Evolutionary conservation across 805 yeast genomes (phyloP).

Genomic region (Yarrowia sp.): DNA sequence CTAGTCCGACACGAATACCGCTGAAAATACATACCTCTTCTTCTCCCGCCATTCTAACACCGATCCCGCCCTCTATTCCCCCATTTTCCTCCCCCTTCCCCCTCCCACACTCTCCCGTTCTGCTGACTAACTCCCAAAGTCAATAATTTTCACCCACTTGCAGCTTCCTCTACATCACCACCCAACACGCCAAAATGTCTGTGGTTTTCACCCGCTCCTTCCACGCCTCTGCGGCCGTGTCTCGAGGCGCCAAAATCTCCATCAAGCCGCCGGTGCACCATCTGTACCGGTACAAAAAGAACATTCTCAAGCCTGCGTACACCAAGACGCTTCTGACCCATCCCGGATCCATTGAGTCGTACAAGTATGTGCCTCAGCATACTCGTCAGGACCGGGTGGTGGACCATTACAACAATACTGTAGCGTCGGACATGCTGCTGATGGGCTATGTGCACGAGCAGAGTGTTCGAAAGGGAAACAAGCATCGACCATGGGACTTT

Average conservation of each 20-base stretch:
- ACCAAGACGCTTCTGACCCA: constrained; percentile 42
- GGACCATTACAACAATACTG: constrained; percentile 71
- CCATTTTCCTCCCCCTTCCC: too few species aligned
- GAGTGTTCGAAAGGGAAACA: constrained; percentile 55
- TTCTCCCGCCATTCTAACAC: too few species aligned
- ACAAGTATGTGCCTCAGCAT: constrained; percentile 34
- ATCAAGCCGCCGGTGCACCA: constrained; percentile 92
- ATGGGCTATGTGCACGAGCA: constrained; percentile 71
- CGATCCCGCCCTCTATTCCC: too few species aligned
- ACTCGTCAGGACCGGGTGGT: constrained; percentile 63
- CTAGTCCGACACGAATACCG: background rate
- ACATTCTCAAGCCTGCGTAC: constrained; percentile 30
- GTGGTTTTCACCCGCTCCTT: constrained; percentile 26
- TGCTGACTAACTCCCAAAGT: background rate
- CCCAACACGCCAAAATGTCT: background rate
- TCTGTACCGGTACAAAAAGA: constrained; percentile 68
- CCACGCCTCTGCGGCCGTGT: constrained; percentile 27
- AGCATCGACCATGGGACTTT: constrained; percentile 80
- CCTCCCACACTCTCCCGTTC: background rate
- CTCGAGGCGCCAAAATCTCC: constrained; percentile 56
- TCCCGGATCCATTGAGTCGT: constrained; percentile 73
- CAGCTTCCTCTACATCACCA: background rate
- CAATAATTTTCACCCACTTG: constrained; percentile 1
- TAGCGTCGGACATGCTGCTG: constrained; percentile 73
- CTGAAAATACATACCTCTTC: background rate